A percentile compares a stretch with the other conserved stretches of the same genome.
These are phyloP conservation scores for Arxiozyma bovina DNA, from an alignment of 1,139 yeast genomes.

Conservation along the genomic window DNA sequence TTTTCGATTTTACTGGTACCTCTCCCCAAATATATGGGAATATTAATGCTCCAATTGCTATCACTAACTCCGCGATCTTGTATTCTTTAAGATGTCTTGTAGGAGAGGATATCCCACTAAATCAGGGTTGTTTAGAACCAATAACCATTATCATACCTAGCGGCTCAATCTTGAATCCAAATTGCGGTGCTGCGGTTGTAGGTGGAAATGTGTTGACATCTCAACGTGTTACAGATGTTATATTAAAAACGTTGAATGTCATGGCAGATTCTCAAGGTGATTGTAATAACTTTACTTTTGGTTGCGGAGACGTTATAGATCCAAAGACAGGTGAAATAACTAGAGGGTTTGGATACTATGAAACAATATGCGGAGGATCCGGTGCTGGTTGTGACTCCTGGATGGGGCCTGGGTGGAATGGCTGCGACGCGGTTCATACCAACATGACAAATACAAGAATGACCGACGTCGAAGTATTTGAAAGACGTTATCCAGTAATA, in stretches of 20 bases:
- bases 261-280: conserved; percentile 77
- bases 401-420: conserved; percentile 50
- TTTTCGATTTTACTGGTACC: conserved; percentile 43
- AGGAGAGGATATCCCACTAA: conserved; percentile 70
- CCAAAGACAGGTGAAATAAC: conserved; percentile 33
- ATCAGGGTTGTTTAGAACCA: conserved; percentile 76
- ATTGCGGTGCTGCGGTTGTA: conserved; percentile 73
- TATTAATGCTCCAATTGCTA: conserved; percentile 61
- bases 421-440: conserved; percentile 56
- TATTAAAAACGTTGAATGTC: conserved; percentile 64
- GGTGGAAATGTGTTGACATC: conserved; percentile 89
- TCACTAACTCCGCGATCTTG: conserved; percentile 70
- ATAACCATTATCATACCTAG: conserved; percentile 57
- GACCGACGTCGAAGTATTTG: conserved; percentile 62
- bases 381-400: conserved; percentile 59
- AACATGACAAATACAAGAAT: conserved; percentile 67
- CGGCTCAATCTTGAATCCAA: conserved; percentile 62
- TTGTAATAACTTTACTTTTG: conserved; percentile 66
- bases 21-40: conserved; percentile 54
- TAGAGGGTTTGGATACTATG: conserved; percentile 61
- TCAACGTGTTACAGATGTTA: conserved; percentile 73
- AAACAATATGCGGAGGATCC: conserved; percentile 62
- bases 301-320: conserved; percentile 37
- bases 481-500: conserved; percentile 58
- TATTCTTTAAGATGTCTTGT: conserved; percentile 71